Conservation (phyloP, 108 stramenopile species). For the Skeletonema grethae region DNA sequence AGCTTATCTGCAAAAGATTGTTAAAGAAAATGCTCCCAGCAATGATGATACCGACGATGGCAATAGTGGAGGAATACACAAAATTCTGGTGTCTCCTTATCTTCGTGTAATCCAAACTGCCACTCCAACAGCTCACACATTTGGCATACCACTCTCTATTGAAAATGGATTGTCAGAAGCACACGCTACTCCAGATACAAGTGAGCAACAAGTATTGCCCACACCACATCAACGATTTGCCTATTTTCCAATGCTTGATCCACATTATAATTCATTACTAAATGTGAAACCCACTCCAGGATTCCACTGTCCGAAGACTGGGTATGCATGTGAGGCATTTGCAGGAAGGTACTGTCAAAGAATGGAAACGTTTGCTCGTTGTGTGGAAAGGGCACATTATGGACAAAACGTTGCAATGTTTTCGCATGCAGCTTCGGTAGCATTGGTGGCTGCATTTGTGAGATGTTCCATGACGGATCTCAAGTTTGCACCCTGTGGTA, state of each 20-base stretch:
- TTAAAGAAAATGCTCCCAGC: neutral
- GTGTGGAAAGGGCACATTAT: constrained; percentile 17
- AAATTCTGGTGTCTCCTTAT: constrained; percentile 48
- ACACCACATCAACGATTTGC: constrained; percentile 32
- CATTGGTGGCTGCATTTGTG: constrained; percentile 33
- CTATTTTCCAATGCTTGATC: constrained; percentile 42
- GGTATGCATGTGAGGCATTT: constrained; percentile 38
- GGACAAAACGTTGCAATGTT: constrained; percentile 28
- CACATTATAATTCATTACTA: constrained; percentile 16
- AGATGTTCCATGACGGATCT: constrained; percentile 28
- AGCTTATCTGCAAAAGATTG: constrained; percentile 15
- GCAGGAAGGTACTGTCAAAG: constrained; percentile 24
- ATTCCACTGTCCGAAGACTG: constrained; percentile 32
- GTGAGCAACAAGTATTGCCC: constrained; percentile 10
- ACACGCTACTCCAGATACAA: constrained; percentile 32
- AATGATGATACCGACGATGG: neutral
- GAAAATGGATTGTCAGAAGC: constrained; percentile 42
- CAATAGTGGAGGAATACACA: constrained; percentile 4
- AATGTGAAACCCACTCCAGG: constrained; percentile 26
- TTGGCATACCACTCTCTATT: constrained; percentile 32
- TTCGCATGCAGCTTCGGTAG: constrained; percentile 43
- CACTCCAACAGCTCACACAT: constrained; percentile 23
- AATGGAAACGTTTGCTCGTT: constrained; percentile 20
- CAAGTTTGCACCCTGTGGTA: constrained; percentile 46
- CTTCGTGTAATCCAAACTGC: constrained; percentile 47